Base-by-base conservation (phyloP, 306 rosid genomes). In the Prunus salicina region DNA sequence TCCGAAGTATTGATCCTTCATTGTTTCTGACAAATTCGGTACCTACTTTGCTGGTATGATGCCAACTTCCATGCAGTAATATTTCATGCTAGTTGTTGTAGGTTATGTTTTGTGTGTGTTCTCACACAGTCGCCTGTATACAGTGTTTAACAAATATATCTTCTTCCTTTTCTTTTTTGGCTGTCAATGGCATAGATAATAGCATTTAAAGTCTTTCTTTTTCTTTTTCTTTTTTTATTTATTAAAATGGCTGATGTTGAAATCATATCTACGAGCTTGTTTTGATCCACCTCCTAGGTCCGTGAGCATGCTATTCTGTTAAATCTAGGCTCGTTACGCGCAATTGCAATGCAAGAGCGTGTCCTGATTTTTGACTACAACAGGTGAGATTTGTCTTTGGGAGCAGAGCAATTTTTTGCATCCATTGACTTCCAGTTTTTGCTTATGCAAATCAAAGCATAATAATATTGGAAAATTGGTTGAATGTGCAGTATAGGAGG, bases 1-100 rank as follows among this genome's bases (percentile, higher is more conserved):
- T 96, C 66, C 88, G 98, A 77, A 96, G 98, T 89, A 93, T 96
- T 80, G 99, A 96, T 78, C 99, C 99, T 12, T 96, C 96, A 19
- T 79, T 96, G 84, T 96, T 92, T 88, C 81, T 96, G 82, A 96
- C 99, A 30, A 96, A 92, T 81, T 84, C 98, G 60, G 82, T 91
- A 88, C 98, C 99, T 72, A 80, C 97, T 73, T 91, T 96, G 82
- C 86, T 96, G 97, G 99, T 96, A 89, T 69, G 18, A 3, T 75
- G 76, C 71, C 65, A 58, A 19, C 28, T 69, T 66, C 55, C 22
- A n/a, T 45, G 27, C 34, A 19, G 14, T 32, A 8, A 52, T 51
- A 24, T 58, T 34, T 52, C 63, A 11, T 61, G 58, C 65, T 47
- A 32, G 52, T 63, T 49, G 9, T 16, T 53, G 69, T 19, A 60